Evolutionary conservation across 1,284 basidiomycete genomes (phyloP).

Genomic region (Leccinum subrobustum): DNA sequence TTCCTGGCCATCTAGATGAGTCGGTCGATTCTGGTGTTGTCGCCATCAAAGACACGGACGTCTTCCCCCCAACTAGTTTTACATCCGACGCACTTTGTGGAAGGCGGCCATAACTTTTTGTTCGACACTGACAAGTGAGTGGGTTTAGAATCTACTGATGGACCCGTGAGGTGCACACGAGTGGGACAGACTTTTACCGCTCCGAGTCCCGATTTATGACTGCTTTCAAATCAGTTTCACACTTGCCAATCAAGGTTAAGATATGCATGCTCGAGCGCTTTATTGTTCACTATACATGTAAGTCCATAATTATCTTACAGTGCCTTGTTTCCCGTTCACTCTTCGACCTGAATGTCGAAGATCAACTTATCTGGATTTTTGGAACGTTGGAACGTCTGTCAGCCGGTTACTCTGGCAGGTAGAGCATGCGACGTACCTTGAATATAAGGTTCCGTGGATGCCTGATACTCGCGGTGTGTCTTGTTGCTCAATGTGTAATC

Average conservation of each 20-base stretch:
- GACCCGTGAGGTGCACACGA: not conserved
- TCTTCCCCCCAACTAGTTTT: slow-evolving; percentile 52
- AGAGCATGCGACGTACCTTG: slow-evolving; percentile 17
- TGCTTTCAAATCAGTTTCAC: slow-evolving; percentile 23
- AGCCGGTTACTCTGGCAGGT: not conserved
- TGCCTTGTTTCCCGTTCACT: slow-evolving; percentile 2
- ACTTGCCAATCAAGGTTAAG: not conserved
- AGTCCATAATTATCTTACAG: not conserved
- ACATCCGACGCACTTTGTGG: slow-evolving; percentile 81
- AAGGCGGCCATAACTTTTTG: slow-evolving; percentile 86
- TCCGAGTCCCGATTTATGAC: slow-evolving; percentile 46
- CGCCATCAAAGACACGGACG: not conserved
- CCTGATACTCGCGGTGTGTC: not conserved
- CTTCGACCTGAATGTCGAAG: slow-evolving; percentile 26
- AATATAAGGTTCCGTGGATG: slow-evolving; percentile 8
- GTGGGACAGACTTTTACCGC: slow-evolving; percentile 42
- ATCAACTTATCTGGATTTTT: slow-evolving; percentile 24
- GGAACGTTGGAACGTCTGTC: not conserved
- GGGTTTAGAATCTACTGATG: not conserved
- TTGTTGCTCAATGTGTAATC: not conserved
- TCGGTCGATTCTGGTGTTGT: slow-evolving; percentile 1
- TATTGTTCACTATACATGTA: slow-evolving; percentile 6
- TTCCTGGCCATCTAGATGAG: slow-evolving; percentile 84
- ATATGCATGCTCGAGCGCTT: not conserved
- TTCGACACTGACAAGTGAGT: slow-evolving; percentile 82